These are phyloP conservation scores for Biscogniauxia sp. DNA, from an alignment of 2,329 filamentous ascomycete species.

Conservation along the genomic window DNA sequence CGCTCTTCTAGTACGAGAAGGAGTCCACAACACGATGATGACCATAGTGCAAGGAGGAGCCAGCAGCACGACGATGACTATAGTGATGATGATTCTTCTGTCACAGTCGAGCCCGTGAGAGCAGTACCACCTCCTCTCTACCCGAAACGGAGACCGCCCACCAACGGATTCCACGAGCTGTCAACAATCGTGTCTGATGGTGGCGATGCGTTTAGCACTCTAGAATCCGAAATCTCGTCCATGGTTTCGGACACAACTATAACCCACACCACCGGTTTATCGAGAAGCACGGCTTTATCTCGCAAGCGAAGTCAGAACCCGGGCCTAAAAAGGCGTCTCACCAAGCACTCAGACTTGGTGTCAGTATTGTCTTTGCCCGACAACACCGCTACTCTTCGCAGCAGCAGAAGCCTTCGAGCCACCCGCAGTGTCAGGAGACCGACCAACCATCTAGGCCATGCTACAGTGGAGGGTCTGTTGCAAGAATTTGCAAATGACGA, in stretches of 20 bases:
- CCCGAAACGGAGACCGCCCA: slow-evolving; percentile 44
- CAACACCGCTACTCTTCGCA: slow-evolving; percentile 51
- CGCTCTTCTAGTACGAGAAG: slow-evolving; percentile 34
- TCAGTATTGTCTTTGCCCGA: slow-evolving; percentile 81
- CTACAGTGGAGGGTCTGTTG: slow-evolving; percentile 73
- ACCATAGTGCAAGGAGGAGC: slow-evolving; percentile 29
- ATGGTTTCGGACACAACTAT: slow-evolving; percentile 49
- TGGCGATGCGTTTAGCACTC: slow-evolving; percentile 41
- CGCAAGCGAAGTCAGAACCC: slow-evolving; percentile 48
- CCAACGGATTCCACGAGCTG: slow-evolving; percentile 53
- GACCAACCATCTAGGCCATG: slow-evolving; percentile 62
- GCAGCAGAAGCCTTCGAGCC: slow-evolving; percentile 69
- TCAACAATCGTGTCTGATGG: slow-evolving; percentile 56
- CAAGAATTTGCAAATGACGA: slow-evolving; percentile 81
- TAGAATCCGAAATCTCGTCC: slow-evolving; percentile 51
- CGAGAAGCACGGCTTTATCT: slow-evolving; percentile 44
- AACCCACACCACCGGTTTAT: slow-evolving; percentile 51
- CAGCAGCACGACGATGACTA: slow-evolving; percentile 33
- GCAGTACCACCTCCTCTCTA: slow-evolving; percentile 16
- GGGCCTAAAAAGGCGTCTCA: slow-evolving; percentile 71
- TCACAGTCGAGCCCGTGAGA: slow-evolving; percentile 29
- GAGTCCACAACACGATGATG: slow-evolving; percentile 31
- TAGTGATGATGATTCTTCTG: slow-evolving; percentile 28
- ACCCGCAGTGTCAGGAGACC: slow-evolving; percentile 75
- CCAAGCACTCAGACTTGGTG: slow-evolving; percentile 90